Percentiles rank a stretch among this genome's conserved stretches.
phyloP scores from a whole-genome alignment of 2,329 filamentous ascomycete species.

The Didymosphaeria variabile region DNA sequence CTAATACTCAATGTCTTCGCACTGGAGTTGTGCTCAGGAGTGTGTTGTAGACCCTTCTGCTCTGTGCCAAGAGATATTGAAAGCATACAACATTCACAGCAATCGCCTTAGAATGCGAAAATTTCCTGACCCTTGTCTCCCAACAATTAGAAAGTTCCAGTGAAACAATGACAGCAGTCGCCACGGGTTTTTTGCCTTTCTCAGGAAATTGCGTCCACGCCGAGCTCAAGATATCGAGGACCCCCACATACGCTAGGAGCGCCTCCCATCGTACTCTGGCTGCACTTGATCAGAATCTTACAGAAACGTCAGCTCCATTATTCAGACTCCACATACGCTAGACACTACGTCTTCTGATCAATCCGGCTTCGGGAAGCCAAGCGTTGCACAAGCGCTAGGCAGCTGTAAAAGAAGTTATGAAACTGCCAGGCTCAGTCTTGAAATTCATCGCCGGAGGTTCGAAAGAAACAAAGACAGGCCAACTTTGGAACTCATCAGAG shows the following conservation, averaged over 20 bases:
- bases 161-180: background rate
- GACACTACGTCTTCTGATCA: constrained; percentile 30
- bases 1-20: background rate
- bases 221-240: constrained; percentile 25
- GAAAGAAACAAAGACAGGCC: background rate
- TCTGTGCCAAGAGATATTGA: background rate
- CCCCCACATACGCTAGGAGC: constrained; percentile 41
- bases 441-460: no score
- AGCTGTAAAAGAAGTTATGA: background rate
- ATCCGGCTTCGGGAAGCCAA: background rate
- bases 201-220: constrained; percentile 28
- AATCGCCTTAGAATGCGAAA: background rate
- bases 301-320: constrained; percentile 27
- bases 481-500: background rate
- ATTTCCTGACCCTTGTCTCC: background rate
- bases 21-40: background rate
- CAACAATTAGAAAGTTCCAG: background rate
- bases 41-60: background rate
- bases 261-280: constrained; percentile 25
- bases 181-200: constrained; percentile 32
- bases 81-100: background rate
- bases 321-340: constrained; percentile 41
- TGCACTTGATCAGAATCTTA: constrained; percentile 26
- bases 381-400: background rate
- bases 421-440: background rate